A percentile compares a stretch with the other conserved stretches of the same genome.
Conservation (phyloP, 371 early-diverging fungal genomes). For the Rozella allomycis region DNA sequence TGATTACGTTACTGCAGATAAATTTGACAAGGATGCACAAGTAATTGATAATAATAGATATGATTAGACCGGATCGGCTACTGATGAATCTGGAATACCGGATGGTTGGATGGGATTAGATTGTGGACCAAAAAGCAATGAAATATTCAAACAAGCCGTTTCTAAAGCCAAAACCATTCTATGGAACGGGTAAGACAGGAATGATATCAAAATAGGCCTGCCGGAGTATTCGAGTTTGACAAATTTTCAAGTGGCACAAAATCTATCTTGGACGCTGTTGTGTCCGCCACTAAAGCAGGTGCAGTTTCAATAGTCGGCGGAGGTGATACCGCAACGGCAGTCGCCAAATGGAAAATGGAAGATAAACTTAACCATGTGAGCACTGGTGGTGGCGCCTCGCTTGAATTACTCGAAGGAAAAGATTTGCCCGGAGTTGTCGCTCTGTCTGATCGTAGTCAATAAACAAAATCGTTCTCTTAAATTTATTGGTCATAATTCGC, state of each 20-base stretch:
- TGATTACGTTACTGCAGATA: constrained; percentile 74
- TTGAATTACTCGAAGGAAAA: constrained; percentile 87
- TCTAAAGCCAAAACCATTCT: constrained; percentile 68
- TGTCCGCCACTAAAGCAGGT: constrained; percentile 53
- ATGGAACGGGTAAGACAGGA: constrained; percentile 66
- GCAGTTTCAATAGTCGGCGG: constrained; percentile 66
- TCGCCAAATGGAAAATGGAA: constrained; percentile 60
- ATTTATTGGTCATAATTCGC: too few species aligned
- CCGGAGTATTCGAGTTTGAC: constrained; percentile 93
- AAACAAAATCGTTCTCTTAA: too few species aligned
- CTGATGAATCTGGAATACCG: constrained; percentile 69
- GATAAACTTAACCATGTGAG: constrained; percentile 80
- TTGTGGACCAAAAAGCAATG: constrained; percentile 64
- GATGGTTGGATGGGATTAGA: constrained; percentile 85
- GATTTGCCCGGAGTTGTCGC: constrained; percentile 12
- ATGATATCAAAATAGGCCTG: constrained; percentile 26
- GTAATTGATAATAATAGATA: constrained; percentile 3
- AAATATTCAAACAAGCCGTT: constrained; percentile 47
- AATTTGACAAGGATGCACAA: constrained; percentile 54
- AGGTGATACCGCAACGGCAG: constrained; percentile 96
- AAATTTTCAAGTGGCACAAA: constrained; percentile 80
- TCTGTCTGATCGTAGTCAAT: too few species aligned
- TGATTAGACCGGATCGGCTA: constrained; percentile 44
- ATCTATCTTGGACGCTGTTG: constrained; percentile 56
- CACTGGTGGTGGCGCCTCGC: constrained; percentile 93